A percentile compares a stretch with the other conserved stretches of the same genome.
phyloP scores from a whole-genome alignment of 495 filamentous ascomycete species.

The Oidiodendron maius region DNA sequence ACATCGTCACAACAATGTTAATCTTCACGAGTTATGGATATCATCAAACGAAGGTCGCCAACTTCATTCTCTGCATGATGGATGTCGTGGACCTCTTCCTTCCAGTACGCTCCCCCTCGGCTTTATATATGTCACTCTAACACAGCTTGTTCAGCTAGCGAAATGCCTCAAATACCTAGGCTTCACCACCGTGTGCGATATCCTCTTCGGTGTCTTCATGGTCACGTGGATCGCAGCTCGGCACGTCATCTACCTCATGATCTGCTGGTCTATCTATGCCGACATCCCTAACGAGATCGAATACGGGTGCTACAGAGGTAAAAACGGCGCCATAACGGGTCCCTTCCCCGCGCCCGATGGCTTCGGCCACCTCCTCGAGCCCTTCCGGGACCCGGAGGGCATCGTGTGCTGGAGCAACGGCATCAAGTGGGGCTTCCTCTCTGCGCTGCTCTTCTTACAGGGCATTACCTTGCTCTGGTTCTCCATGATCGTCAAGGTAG shows the following conservation, averaged over 20 bases:
- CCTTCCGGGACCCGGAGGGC: slow-evolving; percentile 61
- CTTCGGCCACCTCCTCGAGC: slow-evolving; percentile 57
- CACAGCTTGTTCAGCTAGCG: slow-evolving; percentile 54
- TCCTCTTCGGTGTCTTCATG: slow-evolving; percentile 83
- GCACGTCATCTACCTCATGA: slow-evolving; percentile 70
- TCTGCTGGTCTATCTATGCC: slow-evolving; percentile 77
- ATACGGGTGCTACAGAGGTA: slow-evolving; percentile 64
- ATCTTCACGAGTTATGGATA: slow-evolving; percentile 78
- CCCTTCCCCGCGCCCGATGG: slow-evolving; percentile 50
- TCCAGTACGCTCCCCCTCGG: slow-evolving; percentile 48
- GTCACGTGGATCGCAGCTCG: slow-evolving; percentile 77
- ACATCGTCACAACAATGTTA: slow-evolving; percentile 79
- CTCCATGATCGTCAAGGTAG: slow-evolving; percentile 76
- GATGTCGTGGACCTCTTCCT: slow-evolving; percentile 87
- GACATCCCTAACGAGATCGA: slow-evolving; percentile 57
- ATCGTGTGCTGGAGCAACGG: slow-evolving; percentile 68
- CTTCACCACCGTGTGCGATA: slow-evolving; percentile 69
- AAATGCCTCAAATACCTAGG: slow-evolving; percentile 91
- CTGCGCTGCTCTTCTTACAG: slow-evolving; percentile 72
- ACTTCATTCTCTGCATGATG: slow-evolving; percentile 87
- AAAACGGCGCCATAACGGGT: slow-evolving; percentile 47
- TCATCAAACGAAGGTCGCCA: slow-evolving; percentile 78
- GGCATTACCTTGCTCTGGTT: slow-evolving; percentile 83
- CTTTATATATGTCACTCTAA: neutral
- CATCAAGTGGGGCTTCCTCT: slow-evolving; percentile 70